phyloP scores from a whole-genome alignment of 495 filamentous ascomycete genomes.

The Articulospora tetracladia region DNA sequence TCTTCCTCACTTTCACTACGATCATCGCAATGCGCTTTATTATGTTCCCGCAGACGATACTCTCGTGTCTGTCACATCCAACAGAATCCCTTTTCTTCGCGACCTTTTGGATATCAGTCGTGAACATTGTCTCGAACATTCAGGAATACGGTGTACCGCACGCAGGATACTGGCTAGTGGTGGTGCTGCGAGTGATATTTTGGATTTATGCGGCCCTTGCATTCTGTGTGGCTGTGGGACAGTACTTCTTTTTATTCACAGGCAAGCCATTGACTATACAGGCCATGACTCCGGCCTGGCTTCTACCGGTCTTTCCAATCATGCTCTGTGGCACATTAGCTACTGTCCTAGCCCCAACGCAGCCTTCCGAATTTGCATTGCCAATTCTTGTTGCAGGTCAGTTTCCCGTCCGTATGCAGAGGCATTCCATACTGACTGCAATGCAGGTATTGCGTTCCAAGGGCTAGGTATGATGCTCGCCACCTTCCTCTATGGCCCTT shows the following conservation, averaged over 20 bases:
- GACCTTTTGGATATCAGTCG: slow-evolving; percentile 60
- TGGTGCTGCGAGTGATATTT: slow-evolving; percentile 40
- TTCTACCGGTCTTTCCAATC: slow-evolving; percentile 51
- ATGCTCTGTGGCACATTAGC: slow-evolving; percentile 52
- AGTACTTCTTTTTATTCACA: slow-evolving; percentile 49
- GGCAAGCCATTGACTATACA: slow-evolving; percentile 29
- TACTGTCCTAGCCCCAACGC: slow-evolving; percentile 29
- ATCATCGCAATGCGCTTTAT: slow-evolving; percentile 48
- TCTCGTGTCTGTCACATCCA: slow-evolving; percentile 54
- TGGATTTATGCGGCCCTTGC: slow-evolving; percentile 47
- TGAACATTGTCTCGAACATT: slow-evolving; percentile 56
- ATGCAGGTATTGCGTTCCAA: slow-evolving; percentile 39
- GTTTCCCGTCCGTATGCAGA: not conserved
- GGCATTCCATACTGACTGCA: not conserved
- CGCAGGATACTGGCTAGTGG: slow-evolving; percentile 31
- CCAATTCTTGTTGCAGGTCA: slow-evolving; percentile 43
- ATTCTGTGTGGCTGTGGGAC: slow-evolving; percentile 39
- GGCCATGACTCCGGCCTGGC: slow-evolving; percentile 48
- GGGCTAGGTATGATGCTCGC: slow-evolving; percentile 47
- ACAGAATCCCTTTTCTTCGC: slow-evolving; percentile 64
- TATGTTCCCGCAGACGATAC: slow-evolving; percentile 48
- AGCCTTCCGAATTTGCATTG: slow-evolving; percentile 36
- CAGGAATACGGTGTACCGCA: slow-evolving; percentile 54
- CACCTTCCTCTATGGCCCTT: slow-evolving; percentile 43
- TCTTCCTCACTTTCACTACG: slow-evolving; percentile 39